Conservation (phyloP, 257 asterid genomes). For the Parsonsia alboflavescens region DNA sequence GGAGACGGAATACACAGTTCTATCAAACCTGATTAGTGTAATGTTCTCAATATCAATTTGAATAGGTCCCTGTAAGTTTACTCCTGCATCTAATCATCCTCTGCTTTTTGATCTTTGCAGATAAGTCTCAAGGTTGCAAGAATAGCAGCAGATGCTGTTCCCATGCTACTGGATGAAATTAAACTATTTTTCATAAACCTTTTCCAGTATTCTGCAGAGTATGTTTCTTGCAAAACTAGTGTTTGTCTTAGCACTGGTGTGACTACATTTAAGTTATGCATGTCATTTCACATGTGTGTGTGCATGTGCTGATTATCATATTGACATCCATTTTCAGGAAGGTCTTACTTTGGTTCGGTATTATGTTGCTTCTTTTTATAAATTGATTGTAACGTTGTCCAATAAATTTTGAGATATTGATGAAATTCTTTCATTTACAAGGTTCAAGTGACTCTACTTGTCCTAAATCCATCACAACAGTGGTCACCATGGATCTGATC, state of each 20-base stretch:
- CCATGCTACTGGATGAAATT: conserved; percentile 53
- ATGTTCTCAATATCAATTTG: conserved; percentile 27
- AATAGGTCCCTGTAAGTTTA: conserved; percentile 7
- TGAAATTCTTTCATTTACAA: neutral
- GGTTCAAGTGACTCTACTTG: no score
- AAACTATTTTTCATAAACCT: conserved; percentile 71
- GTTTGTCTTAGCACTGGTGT: neutral
- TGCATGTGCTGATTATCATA: neutral
- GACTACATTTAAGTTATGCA: neutral
- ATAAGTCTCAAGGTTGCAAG: conserved; percentile 56
- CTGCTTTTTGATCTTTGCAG: conserved; percentile 36
- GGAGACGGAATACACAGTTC: conserved; percentile 72
- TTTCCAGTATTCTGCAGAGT: conserved; percentile 87
- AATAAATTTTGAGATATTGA: neutral
- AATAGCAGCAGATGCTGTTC: conserved; percentile 78
- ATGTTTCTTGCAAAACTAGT: conserved; percentile 20
- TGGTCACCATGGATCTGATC: neutral
- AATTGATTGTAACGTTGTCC: neutral
- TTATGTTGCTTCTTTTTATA: neutral
- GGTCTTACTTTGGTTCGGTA: neutral
- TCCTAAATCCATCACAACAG: neutral
- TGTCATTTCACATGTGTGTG: neutral
- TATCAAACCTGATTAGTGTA: conserved; percentile 72
- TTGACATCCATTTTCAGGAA: neutral
- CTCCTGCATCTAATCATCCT: conserved; percentile 5